Percentiles rank a stretch among this genome's conserved stretches.
These are phyloP conservation scores for Thelonectria olida DNA, from an alignment of 2,329 filamentous ascomycete species.

Conservation along the genomic window DNA sequence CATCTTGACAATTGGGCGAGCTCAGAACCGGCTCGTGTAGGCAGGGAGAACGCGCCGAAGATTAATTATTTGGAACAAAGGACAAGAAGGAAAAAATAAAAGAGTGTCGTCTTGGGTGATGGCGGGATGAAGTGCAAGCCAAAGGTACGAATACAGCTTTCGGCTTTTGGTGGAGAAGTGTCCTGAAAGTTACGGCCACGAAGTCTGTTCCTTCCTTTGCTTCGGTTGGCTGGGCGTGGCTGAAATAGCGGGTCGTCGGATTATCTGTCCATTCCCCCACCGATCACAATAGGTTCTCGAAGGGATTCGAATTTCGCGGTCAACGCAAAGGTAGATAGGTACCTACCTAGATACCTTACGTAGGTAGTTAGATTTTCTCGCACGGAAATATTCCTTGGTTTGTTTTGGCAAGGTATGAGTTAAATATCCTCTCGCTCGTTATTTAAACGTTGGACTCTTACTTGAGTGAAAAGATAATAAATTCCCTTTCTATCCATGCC, in stretches of 20 bases:
- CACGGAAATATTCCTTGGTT: no score
- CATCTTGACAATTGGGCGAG: slow-evolving; percentile 66
- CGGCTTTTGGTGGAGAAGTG: slow-evolving; percentile 30
- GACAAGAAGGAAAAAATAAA: slow-evolving; percentile 16
- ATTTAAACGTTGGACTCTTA: no score
- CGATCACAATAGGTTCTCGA: no score
- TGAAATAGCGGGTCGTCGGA: slow-evolving; percentile 40
- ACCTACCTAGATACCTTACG: no score
- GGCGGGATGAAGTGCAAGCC: slow-evolving; percentile 4
- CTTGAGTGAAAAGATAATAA: no score
- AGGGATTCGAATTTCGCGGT: no score
- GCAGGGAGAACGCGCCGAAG: slow-evolving; percentile 11
- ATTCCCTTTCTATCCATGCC: no score
- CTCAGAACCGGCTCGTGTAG: slow-evolving; percentile 45
- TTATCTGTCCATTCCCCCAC: slow-evolving; percentile 45
- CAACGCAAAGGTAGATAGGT: no score
- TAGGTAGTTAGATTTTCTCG: no score
- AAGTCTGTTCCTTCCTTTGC: slow-evolving; percentile 32
- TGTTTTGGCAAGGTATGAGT: no score
- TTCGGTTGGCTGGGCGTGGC: slow-evolving; percentile 23
- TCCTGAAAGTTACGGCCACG: slow-evolving; percentile 44
- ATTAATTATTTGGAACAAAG: slow-evolving; percentile 17
- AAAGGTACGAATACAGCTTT: slow-evolving; percentile 9
- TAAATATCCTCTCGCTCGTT: no score
- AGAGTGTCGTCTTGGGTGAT: slow-evolving; percentile 13